Conservation (phyloP, 169 alveolate species). For the Blepharisma undulans region DNA sequence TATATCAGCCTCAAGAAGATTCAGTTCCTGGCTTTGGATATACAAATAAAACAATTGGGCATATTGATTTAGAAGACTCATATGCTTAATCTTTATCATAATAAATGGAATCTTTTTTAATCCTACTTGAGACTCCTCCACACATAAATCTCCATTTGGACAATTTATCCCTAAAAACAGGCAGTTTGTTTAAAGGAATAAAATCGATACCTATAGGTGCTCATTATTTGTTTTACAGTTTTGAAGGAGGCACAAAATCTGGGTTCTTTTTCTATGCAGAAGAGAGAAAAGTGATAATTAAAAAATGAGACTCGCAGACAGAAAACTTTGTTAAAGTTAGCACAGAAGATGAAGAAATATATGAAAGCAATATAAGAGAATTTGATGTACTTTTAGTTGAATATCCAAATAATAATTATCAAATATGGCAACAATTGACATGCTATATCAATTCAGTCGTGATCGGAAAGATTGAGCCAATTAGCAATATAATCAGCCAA, state of each 20-base stretch:
- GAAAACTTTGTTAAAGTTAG: constrained; percentile 1
- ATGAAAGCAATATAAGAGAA: background rate
- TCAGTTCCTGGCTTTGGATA: background rate
- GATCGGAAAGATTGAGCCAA: constrained; percentile 24
- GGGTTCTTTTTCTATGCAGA: constrained; percentile 6
- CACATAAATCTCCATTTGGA: background rate
- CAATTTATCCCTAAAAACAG: constrained; percentile 26
- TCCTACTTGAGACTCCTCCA: constrained; percentile 36
- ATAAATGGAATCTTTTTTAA: background rate
- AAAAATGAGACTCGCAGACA: constrained; percentile 26
- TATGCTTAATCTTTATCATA: background rate
- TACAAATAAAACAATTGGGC: background rate
- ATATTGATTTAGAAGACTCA: background rate
- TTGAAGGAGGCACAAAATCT: background rate
- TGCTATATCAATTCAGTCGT: background rate
- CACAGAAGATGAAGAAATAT: constrained; percentile 25
- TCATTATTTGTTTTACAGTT: constrained; percentile 17
- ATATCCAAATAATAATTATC: background rate
- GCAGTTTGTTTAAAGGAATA: constrained; percentile 28
- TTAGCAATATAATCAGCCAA: background rate
- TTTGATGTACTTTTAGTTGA: constrained; percentile 33
- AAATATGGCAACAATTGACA: constrained; percentile 29
- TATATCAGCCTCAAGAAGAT: background rate
- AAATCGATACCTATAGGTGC: constrained; percentile 39
- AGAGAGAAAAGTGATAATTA: background rate